Base-by-base conservation (phyloP, 306 rosid genomes). In the Quercus mongolica region DNA sequence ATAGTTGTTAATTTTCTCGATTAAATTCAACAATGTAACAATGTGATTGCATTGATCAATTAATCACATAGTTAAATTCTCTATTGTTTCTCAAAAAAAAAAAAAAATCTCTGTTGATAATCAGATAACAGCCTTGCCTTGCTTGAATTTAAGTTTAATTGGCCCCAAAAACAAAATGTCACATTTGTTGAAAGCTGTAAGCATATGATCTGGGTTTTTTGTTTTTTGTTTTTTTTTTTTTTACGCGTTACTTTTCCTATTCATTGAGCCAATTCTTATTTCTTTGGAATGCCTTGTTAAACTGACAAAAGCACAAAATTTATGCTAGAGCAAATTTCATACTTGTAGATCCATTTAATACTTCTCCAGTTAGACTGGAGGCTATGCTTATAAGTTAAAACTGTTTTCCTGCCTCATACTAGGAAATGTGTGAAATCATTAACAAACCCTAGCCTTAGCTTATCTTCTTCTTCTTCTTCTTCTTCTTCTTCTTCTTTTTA, bases 381-480 rank as follows among this genome's bases (percentile, higher is more conserved):
- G 18, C 70, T 12, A 12, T 30, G 8, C 11, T 38, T 38, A 38
- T 7, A 38, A 38, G 46, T 10, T 49, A 12, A 15, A 30, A 30
- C 0, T 3, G 23, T 3, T 15, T 28, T 64, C 14, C 6, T 31
- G 13, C 5, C 3, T 23, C 31, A 1, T 59, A 23, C 7, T 23
- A 11, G 28, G 14, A 23, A 59, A 17, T 12, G 17, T 30, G 54
- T 49, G 54, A 49, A 49, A 13, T 4, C 13, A 10, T 49, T 10
- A 6, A 31, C 23, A 30, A 14, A 25, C 7, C 70, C n/a, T 21
- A 15, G 1, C 46, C 5, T 64, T 64, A 7, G 46, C 46, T 38
- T 38, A 6, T 38, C 44, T 38, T 0, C 1, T 25, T 0, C 1
- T 25, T 25, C 1, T 0, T 25, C 1, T 25, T n/a, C n/a, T n/a